Evolutionary conservation across 345 rosid genomes (phyloP).

Genomic region (Psidium guajava): DNA sequence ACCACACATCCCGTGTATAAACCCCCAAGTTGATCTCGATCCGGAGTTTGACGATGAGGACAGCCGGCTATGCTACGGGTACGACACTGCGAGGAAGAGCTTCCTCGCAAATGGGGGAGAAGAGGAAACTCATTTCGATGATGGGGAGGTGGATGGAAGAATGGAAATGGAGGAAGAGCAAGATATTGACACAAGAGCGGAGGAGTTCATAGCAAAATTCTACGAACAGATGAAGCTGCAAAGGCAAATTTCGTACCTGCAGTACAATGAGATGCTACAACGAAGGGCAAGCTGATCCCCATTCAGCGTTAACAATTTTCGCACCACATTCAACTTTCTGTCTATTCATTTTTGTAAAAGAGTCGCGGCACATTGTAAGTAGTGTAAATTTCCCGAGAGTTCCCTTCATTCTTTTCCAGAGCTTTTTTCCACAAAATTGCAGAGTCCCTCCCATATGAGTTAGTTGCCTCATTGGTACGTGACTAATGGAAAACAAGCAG

Average conservation of each 20-base stretch:
- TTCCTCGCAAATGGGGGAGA: slow-evolving; percentile 2
- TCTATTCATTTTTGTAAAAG: not conserved
- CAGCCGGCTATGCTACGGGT: not conserved
- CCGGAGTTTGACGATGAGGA: slow-evolving; percentile 29
- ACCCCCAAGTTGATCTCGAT: slow-evolving; percentile 40
- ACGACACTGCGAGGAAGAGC: slow-evolving; percentile 14
- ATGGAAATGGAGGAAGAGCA: slow-evolving; percentile 17
- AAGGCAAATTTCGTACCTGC: slow-evolving; percentile 56
- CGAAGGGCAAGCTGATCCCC: not conserved
- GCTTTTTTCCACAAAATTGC: not conserved
- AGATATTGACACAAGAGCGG: slow-evolving; percentile 76
- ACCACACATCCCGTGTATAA: slow-evolving; percentile 53
- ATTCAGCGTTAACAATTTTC: not conserved
- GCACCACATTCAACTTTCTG: not conserved
- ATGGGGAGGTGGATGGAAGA: slow-evolving; percentile 3
- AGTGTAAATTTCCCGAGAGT: not conserved
- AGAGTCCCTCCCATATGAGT: not conserved
- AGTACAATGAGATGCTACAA: slow-evolving; percentile 24
- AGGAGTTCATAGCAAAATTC: slow-evolving; percentile 69
- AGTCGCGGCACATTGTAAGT: not conserved
- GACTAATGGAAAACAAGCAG: not conserved
- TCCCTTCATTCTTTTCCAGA: not conserved
- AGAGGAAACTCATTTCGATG: not conserved
- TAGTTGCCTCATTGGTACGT: not conserved
- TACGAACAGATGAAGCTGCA: slow-evolving; percentile 63